Percentiles rank a stretch among this genome's conserved stretches.
Evolutionary conservation across 495 filamentous ascomycete species (phyloP).

Genomic region (Pyrenula massariospora): DNA sequence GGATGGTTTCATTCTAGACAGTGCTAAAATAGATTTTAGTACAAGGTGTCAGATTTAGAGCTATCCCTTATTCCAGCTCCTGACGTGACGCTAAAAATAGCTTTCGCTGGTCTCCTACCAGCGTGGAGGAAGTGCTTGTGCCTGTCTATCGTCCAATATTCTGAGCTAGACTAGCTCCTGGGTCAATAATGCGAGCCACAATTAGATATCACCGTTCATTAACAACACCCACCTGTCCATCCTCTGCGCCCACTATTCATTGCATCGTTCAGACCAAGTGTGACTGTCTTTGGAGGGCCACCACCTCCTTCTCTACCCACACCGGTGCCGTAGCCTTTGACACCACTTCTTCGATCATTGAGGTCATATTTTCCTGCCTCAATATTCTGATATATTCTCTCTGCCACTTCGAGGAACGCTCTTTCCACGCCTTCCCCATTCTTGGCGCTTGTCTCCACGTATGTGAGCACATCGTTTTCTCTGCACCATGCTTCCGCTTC

Average conservation of each 20-base stretch:
- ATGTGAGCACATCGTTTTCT: slow-evolving; percentile 69
- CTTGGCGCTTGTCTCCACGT: slow-evolving; percentile 94
- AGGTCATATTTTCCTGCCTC: slow-evolving; percentile 87
- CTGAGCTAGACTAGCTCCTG: too few species aligned
- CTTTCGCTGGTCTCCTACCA: too few species aligned
- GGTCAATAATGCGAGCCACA: too few species aligned
- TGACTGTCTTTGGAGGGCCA: slow-evolving; percentile 37
- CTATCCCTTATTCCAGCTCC: too few species aligned
- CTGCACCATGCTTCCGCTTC: slow-evolving; percentile 86
- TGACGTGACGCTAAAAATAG: too few species aligned
- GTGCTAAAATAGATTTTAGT: too few species aligned
- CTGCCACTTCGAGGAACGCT: slow-evolving; percentile 85
- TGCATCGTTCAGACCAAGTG: slow-evolving; percentile 44
- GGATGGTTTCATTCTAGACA: too few species aligned
- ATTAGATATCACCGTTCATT: too few species aligned
- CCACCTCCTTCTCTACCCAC: slow-evolving; percentile 21
- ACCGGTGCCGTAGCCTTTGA: slow-evolving; percentile 61
- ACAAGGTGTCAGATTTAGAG: too few species aligned
- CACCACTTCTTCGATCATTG: slow-evolving; percentile 86
- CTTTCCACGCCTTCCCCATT: slow-evolving; percentile 84
- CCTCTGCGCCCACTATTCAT: slow-evolving; percentile 33
- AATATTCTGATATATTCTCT: slow-evolving; percentile 91
- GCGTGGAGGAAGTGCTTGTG: too few species aligned
- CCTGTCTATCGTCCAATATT: too few species aligned
- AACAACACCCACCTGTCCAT: slow-evolving; percentile 38